A percentile compares a stretch with the other conserved stretches of the same genome.
These are phyloP conservation scores for Botrytis squamosa DNA, from an alignment of 2,329 filamentous ascomycete genomes.

Conservation along the genomic window DNA sequence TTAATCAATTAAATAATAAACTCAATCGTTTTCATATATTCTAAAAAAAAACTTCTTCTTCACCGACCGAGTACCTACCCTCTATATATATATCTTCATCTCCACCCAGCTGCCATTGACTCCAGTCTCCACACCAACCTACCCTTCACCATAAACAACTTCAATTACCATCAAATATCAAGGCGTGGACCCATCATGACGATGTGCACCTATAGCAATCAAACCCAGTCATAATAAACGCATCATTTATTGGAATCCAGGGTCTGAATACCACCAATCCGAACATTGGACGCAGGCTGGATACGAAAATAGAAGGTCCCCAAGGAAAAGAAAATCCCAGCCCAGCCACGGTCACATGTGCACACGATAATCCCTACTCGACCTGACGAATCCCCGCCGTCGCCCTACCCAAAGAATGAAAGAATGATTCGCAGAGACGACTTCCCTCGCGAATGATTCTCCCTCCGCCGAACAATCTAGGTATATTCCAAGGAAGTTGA, in stretches of 20 bases:
- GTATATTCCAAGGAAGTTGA: slow-evolving; percentile 11
- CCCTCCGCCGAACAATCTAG: neutral
- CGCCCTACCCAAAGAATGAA: neutral
- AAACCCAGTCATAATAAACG: slow-evolving; percentile 9
- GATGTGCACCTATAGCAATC: slow-evolving; percentile 17
- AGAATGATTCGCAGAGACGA: neutral
- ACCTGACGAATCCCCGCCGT: neutral
- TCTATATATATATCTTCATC: slow-evolving; percentile 20
- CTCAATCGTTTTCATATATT: neutral
- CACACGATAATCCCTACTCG: neutral
- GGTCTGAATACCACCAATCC: neutral
- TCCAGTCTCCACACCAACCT: slow-evolving; percentile 6
- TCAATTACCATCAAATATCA: neutral
- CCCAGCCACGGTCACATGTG: neutral
- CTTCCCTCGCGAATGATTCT: neutral
- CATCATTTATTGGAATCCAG: neutral
- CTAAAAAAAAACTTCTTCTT: neutral
- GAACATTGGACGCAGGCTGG: neutral
- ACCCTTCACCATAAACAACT: neutral
- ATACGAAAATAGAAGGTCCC: slow-evolving; percentile 1
- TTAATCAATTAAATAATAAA: neutral
- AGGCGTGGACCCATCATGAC: slow-evolving; percentile 9
- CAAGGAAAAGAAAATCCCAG: neutral
- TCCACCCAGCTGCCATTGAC: slow-evolving; percentile 1
- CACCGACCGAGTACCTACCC: slow-evolving; percentile 13